Evolutionary conservation across 2,329 filamentous ascomycete genomes (phyloP), one percentile per base, ranked within the genome.

Genomic region (Macrophomina phaseolina): DNA sequence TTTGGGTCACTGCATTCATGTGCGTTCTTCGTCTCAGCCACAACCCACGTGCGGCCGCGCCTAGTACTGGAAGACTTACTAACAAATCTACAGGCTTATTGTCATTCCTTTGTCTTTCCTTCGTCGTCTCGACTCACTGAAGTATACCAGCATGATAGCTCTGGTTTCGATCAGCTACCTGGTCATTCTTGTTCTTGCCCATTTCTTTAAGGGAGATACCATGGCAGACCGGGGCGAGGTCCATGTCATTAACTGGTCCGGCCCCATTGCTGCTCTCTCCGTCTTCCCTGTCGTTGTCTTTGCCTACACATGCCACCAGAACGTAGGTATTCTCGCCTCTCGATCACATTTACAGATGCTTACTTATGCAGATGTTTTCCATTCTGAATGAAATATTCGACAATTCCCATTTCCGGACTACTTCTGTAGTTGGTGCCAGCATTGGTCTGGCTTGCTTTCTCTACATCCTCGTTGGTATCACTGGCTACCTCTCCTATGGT

Each of bases 281-380:
- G 94, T 91, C 69, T 88, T 99, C 70, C 95, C 95, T 0, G 93
- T 99, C 64, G 94, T 98, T 66, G 92, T 99, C 2, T 99, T 99
- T 83, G 95, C 94, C n/a, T 99, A 98, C 78, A 99, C 95, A 1
- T 99, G 95, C 77, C 95, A 99, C 79, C 95, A 99, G 75, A 99
- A 99, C 77, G 92, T 95, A 81, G 71, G 87, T 75, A 16, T 7
- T 5, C 16, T 9, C 40, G 45, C 14, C 11, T 14, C 16, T 34
- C 38, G 8, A 14, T n/a, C 16, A 56, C 14, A 51, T 46, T 5
- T 12, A 3, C 11, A 18, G 52, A 58, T 6, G 70, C 69, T 70
- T 46, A 73, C 52, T 6, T 36, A 1, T 7, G 46, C 71, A 95
- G 92, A 99, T 99, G 95, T 99, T 99, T 78, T 97, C 94, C 11